Evolutionary conservation across 805 yeast species (phyloP).

Genomic region (Kodamaea kaohsiungensis): DNA sequence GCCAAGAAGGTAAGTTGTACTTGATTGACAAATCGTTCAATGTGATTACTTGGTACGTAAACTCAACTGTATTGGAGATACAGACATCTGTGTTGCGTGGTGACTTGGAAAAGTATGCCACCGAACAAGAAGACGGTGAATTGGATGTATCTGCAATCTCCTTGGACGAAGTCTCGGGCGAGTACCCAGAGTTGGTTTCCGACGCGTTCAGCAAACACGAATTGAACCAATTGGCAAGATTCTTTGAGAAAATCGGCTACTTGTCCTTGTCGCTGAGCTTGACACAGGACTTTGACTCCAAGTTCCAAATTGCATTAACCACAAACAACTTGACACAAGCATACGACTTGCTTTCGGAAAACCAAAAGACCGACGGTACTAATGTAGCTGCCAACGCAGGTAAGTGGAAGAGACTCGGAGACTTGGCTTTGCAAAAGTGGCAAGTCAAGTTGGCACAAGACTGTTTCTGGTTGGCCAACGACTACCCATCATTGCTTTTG

Average conservation of each 20-base stretch:
- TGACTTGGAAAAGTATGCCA: constrained; percentile 69
- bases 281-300: constrained; percentile 86
- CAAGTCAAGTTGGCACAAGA: constrained; percentile 77
- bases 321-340: constrained; percentile 76
- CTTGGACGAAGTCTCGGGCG: constrained; percentile 61
- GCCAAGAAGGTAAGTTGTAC: constrained; percentile 83
- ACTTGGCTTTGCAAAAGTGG: constrained; percentile 77
- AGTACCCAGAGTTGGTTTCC: constrained; percentile 50
- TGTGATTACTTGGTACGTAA: constrained; percentile 76
- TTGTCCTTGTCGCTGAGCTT: constrained; percentile 79
- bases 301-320: constrained; percentile 83
- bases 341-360: constrained; percentile 43
- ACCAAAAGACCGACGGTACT: constrained; percentile 33
- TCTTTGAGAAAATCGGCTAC: constrained; percentile 90
- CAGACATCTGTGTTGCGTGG: constrained; percentile 96
- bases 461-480: constrained; percentile 77
- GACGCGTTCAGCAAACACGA: constrained; percentile 61
- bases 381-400: constrained; percentile 26
- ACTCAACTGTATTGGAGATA: constrained; percentile 86
- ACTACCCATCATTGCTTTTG: constrained; percentile 77
- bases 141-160: constrained; percentile 37
- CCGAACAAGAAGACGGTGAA: constrained; percentile 41
- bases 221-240: constrained; percentile 79
- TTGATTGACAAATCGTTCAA: constrained; percentile 89
- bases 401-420: constrained; percentile 93